Base-by-base conservation (phyloP, 805 yeast genomes). In the Cyberlindnera euphorbiiphila region DNA sequence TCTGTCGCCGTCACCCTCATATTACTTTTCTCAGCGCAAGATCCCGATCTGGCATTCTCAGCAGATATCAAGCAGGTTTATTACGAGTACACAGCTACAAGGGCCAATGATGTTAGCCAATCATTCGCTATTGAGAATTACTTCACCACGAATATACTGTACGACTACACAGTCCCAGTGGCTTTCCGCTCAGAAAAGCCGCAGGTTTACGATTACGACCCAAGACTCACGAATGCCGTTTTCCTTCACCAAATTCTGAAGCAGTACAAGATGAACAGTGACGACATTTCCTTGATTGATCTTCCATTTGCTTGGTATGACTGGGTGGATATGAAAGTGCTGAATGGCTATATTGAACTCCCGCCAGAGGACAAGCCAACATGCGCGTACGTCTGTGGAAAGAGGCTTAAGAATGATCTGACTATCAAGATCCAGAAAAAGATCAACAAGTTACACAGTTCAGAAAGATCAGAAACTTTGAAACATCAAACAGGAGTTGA, bases 251-350 rank as follows among this genome's bases (percentile, higher is more conserved):
- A 71, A 39, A 59, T 74, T 18, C 50, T 51, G 31, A 41, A 56
- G 12, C 36, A 40, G 26, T 22, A 32, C 12, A 20, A 32, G 9
- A 15, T 13, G 10, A 17, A 20, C 17, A 32, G 10, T 12, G 16
- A 21, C 2, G 26, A 25, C 34, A 16, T 37, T 15, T 9, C 48
- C 2, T 40, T 48, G 2, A 45, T 75, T 0, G 41, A 45, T 18
- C 15, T 45, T 7, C 72, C 74, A 1, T 74, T 76, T 46, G 74
- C 74, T 32, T 76, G 81, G 82, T 69, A 68, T 35, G 82, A 76
- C 45, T 75, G 80, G 78, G 64, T 65, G 0, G 75, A 72, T 45
- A 54, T 72, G 47, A 62, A 70, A 1, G 53, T 56, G 9, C 55
- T 69, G 34, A 65, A 72, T 45, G 61, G 65, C 32, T 52, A 66